phyloP scores from a whole-genome alignment of 495 filamentous ascomycete species.

The Daldinia loculata region DNA sequence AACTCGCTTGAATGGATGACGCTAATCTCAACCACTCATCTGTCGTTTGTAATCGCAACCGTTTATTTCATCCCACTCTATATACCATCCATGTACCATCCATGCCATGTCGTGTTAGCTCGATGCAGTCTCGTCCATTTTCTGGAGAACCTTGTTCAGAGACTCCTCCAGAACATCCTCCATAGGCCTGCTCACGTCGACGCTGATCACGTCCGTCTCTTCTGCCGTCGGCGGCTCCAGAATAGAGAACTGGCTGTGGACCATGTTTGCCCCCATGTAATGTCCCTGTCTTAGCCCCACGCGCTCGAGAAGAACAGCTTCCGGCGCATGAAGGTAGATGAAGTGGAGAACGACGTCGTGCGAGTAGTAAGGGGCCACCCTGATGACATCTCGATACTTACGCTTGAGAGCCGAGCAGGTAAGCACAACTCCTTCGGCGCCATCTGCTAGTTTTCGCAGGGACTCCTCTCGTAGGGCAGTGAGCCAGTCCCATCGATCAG shows the following conservation, averaged over 20 bases:
- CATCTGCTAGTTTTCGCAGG: conserved; percentile 65
- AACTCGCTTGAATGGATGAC: conserved; percentile 26
- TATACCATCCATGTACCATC: conserved; percentile 1
- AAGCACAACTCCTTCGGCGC: conserved; percentile 81
- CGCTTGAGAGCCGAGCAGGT: conserved; percentile 97
- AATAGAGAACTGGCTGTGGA: conserved; percentile 87
- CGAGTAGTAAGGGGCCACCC: conserved; percentile 81
- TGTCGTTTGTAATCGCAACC: conserved; percentile 1
- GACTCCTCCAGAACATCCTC: conserved; percentile 74
- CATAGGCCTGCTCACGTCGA: conserved; percentile 76
- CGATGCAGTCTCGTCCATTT: conserved; percentile 46
- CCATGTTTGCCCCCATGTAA: conserved; percentile 98
- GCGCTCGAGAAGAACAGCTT: conserved; percentile 76
- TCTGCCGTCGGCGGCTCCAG: conserved; percentile 81
- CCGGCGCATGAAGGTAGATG: conserved; percentile 83
- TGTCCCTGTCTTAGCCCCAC: conserved; percentile 79
- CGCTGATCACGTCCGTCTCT: conserved; percentile 84
- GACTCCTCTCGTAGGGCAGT: conserved; percentile 86
- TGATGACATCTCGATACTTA: conserved; percentile 97
- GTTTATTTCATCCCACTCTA: conserved; percentile 5
- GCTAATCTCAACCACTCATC: conserved; percentile 25
- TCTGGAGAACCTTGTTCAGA: conserved; percentile 59
- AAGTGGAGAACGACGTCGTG: conserved; percentile 87
- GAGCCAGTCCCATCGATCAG: conserved; percentile 98
- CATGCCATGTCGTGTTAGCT: conserved; percentile 25